Evolutionary conservation across 1,139 yeast species (phyloP).

Genomic region (Blastobotrys serpentis): DNA sequence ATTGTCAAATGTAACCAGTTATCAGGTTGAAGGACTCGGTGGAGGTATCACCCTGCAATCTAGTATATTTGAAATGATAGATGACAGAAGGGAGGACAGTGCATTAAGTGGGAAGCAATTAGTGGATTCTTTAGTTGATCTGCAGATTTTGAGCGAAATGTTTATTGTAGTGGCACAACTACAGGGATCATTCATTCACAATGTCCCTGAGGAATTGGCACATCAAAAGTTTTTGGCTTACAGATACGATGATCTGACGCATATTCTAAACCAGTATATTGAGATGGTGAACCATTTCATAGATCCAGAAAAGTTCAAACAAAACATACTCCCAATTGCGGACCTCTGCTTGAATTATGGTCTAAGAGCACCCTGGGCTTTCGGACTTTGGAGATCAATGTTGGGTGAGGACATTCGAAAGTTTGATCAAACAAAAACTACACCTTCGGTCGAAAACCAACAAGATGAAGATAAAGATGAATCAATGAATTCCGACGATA

Average conservation of each 20-base stretch:
- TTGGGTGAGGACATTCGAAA: slow-evolving; percentile 39
- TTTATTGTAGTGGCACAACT: slow-evolving; percentile 62
- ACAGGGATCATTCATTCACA: slow-evolving; percentile 36
- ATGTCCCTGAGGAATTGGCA: slow-evolving; percentile 41
- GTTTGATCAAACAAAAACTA: slow-evolving; percentile 19
- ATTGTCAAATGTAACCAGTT: slow-evolving; percentile 58
- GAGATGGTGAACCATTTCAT: slow-evolving; percentile 59
- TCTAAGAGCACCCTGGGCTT: slow-evolving; percentile 67
- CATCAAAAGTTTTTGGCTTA: slow-evolving; percentile 74
- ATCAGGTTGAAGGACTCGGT: slow-evolving; percentile 66
- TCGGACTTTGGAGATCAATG: slow-evolving; percentile 71
- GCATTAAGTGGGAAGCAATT: slow-evolving; percentile 53
- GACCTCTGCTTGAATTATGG: slow-evolving; percentile 50
- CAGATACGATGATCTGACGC: slow-evolving; percentile 67
- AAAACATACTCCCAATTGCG: slow-evolving; percentile 46
- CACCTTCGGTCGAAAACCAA: background rate
- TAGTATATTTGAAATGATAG: slow-evolving; percentile 60
- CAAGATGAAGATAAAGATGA: slow-evolving; percentile 14
- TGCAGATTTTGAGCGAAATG: slow-evolving; percentile 57
- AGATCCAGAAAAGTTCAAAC: slow-evolving; percentile 38
- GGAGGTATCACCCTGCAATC: slow-evolving; percentile 61
- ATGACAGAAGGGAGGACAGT: slow-evolving; percentile 45
- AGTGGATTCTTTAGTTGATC: slow-evolving; percentile 47
- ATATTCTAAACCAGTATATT: slow-evolving; percentile 62
- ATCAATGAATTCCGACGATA: slow-evolving; percentile 15